Conservation (phyloP, 495 filamentous ascomycete species). For the Corynascus novoguineensis region DNA sequence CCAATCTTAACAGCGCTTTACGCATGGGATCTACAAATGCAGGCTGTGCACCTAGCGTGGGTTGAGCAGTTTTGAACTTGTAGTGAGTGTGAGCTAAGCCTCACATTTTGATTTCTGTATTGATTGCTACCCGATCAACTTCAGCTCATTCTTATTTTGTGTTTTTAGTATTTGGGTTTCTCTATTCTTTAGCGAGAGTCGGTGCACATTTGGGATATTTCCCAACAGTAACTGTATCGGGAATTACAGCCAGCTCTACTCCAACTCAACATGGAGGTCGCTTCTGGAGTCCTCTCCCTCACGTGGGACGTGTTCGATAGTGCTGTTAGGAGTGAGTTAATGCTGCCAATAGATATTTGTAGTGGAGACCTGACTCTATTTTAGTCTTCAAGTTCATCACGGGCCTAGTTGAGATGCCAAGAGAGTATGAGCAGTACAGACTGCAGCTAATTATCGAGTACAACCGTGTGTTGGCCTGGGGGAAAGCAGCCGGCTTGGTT, state of each 20-base stretch:
- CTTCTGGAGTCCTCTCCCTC: slow-evolving; percentile 25
- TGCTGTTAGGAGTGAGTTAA: slow-evolving; percentile 22
- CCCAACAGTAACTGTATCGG: neutral
- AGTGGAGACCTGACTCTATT: neutral
- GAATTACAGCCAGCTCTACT: neutral
- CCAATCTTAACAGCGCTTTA: no score
- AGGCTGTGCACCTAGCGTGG: no score
- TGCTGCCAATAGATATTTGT: neutral
- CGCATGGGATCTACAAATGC: no score
- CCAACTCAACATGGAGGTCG: slow-evolving; percentile 20
- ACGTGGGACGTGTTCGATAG: slow-evolving; percentile 31
- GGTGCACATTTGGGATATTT: no score
- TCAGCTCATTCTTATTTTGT: no score
- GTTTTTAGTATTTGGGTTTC: neutral
- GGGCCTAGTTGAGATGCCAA: slow-evolving; percentile 31
- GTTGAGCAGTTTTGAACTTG: no score
- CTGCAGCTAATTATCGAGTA: slow-evolving; percentile 35
- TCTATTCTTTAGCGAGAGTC: neutral
- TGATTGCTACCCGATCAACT: no score
- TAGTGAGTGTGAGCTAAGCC: no score
- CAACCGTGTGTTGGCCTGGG: slow-evolving; percentile 32
- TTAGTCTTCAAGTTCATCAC: slow-evolving; percentile 31
- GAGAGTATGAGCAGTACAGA: slow-evolving; percentile 29
- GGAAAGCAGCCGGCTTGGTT: slow-evolving; percentile 30
- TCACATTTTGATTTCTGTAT: no score